A percentile compares a stretch with the other conserved stretches of the same genome.
phyloP scores from a whole-genome alignment of 2,329 filamentous ascomycete species.

The Aspergillus uvarum region DNA sequence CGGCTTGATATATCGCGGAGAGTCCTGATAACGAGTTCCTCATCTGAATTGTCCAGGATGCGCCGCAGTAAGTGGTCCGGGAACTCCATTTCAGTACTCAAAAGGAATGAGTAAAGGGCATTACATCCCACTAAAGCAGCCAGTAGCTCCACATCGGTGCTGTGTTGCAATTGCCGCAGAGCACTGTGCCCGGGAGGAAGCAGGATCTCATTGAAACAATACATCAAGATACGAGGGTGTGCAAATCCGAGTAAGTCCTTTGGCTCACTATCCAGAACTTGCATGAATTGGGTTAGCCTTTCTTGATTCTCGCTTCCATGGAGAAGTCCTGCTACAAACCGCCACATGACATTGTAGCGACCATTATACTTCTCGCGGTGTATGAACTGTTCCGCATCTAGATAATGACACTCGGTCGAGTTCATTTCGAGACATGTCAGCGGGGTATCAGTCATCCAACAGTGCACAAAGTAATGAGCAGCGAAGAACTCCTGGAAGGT shows the following conservation, averaged over 20 bases:
- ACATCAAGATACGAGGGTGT: slow-evolving; percentile 42
- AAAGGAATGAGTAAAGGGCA: too few relatives aligned
- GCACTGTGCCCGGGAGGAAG: too few relatives aligned
- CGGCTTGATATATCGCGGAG: too few relatives aligned
- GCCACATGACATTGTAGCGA: slow-evolving; percentile 45
- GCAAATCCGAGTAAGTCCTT: slow-evolving; percentile 37
- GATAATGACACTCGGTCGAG: not conserved
- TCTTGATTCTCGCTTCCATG: slow-evolving; percentile 7
- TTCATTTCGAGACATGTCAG: too few relatives aligned
- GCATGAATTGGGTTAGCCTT: slow-evolving; percentile 27
- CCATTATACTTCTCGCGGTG: slow-evolving; percentile 39
- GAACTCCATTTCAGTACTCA: too few relatives aligned
- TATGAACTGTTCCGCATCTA: slow-evolving; percentile 26
- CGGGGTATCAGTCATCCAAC: slow-evolving; percentile 24
- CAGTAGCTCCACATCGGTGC: too few relatives aligned
- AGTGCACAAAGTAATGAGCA: slow-evolving; percentile 38
- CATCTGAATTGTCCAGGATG: too few relatives aligned
- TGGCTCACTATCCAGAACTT: slow-evolving; percentile 33
- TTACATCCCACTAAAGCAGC: too few relatives aligned
- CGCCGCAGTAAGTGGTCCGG: too few relatives aligned
- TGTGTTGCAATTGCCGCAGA: too few relatives aligned
- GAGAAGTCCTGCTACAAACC: slow-evolving; percentile 43
- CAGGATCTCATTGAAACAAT: slow-evolving; percentile 37
- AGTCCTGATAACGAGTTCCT: too few relatives aligned
- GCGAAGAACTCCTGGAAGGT: slow-evolving; percentile 48